Percentiles rank a stretch among this genome's conserved stretches.
Conservation (phyloP, 179 eudicot species). For the Beta macrorhiza region DNA sequence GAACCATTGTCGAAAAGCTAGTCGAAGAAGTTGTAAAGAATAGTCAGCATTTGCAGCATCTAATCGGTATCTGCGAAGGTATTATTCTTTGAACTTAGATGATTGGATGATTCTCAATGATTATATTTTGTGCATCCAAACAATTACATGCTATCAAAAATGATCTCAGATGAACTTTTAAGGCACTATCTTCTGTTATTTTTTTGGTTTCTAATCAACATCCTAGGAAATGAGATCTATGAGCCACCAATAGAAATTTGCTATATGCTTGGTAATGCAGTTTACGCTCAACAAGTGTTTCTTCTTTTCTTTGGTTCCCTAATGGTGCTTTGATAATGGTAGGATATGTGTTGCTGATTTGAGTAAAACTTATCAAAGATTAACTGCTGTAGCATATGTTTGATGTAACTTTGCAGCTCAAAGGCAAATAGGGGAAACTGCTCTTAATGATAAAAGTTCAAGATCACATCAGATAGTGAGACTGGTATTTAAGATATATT, state of each 20-base stretch:
- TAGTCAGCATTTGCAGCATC: constrained; percentile 41
- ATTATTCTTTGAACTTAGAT: neutral
- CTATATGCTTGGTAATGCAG: too few species aligned
- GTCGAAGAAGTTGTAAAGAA: constrained; percentile 44
- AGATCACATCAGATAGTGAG: constrained; percentile 91
- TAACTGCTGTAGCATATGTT: neutral
- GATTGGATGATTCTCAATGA: neutral
- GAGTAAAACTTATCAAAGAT: neutral
- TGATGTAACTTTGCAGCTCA: constrained; percentile 58
- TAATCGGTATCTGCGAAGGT: constrained; percentile 52
- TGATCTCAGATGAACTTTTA: neutral
- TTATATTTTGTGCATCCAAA: neutral
- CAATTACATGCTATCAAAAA: neutral
- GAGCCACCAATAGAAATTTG: too few species aligned
- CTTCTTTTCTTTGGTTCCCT: neutral
- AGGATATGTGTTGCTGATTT: neutral
- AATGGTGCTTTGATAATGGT: neutral
- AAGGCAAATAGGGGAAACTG: constrained; percentile 94
- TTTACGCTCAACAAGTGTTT: neutral
- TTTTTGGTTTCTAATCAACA: neutral
- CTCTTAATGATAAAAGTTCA: constrained; percentile 89
- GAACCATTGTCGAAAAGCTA: constrained; percentile 49
- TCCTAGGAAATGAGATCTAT: too few species aligned
- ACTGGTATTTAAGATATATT: constrained; percentile 46
- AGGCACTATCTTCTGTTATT: neutral